phyloP scores from a whole-genome alignment of 2,329 filamentous ascomycete species.

The Cladobotryum protrusum region DNA sequence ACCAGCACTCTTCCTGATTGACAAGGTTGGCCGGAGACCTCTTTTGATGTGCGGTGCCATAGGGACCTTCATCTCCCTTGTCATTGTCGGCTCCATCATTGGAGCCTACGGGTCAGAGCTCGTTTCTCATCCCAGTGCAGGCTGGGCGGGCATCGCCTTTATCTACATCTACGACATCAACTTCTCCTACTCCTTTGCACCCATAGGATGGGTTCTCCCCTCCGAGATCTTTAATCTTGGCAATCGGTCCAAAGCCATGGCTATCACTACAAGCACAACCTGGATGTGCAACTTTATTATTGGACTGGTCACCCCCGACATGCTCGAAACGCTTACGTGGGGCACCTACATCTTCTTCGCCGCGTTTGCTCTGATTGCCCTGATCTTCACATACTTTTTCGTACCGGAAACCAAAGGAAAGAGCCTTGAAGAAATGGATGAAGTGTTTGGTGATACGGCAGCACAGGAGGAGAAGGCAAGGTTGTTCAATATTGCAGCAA shows the following conservation, averaged over 20 bases:
- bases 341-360: slow-evolving; percentile 57
- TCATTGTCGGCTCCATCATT: slow-evolving; percentile 45
- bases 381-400: slow-evolving; percentile 46
- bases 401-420: slow-evolving; percentile 53
- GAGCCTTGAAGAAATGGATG: slow-evolving; percentile 52
- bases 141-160: slow-evolving; percentile 56
- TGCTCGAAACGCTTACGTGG: slow-evolving; percentile 46
- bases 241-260: slow-evolving; percentile 54
- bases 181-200: slow-evolving; percentile 58
- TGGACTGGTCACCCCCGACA: slow-evolving; percentile 33
- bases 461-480: slow-evolving; percentile 30
- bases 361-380: slow-evolving; percentile 43
- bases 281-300: slow-evolving; percentile 34
- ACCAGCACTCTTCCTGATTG: slow-evolving; percentile 44
- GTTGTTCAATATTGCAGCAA: slow-evolving; percentile 20
- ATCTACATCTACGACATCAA: slow-evolving; percentile 58
- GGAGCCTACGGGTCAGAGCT: slow-evolving; percentile 36
- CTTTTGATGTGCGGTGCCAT: slow-evolving; percentile 57
- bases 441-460: slow-evolving; percentile 34
- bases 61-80: slow-evolving; percentile 57
- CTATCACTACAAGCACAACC: slow-evolving; percentile 47
- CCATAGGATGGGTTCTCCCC: slow-evolving; percentile 59
- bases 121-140: slow-evolving; percentile 33
- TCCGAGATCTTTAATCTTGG: slow-evolving; percentile 56
- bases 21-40: slow-evolving; percentile 53